A percentile compares a stretch with the other conserved stretches of the same genome.
Conservation (phyloP, 2,329 filamentous ascomycete species). For the Pyrenochaeta sp. region DNA sequence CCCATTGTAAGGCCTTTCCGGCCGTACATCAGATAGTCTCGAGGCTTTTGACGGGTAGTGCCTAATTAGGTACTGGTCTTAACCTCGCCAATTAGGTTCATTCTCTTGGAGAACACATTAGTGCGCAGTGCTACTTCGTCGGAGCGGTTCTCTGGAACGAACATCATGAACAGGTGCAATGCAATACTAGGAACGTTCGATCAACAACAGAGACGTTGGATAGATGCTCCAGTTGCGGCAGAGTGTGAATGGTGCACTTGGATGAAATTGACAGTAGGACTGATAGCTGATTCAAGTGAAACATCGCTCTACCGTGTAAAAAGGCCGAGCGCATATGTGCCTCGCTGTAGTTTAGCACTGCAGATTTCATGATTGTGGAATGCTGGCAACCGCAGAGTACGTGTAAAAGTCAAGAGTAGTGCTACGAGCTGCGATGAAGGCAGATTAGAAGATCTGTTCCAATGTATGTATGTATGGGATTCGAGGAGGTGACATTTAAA, state of each 20-base stretch:
- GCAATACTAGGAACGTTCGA: no score
- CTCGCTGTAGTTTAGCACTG: not conserved
- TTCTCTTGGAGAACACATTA: not conserved
- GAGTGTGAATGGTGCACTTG: not conserved
- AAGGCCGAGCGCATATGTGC: not conserved
- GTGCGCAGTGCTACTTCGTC: not conserved
- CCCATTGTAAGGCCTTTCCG: constrained; percentile 1
- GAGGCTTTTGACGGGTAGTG: not conserved
- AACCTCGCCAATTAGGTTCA: not conserved
- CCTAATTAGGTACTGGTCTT: not conserved
- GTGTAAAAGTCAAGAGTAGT: not conserved
- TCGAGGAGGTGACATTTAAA: not conserved
- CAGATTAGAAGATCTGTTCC: no score
- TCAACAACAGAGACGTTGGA: no score
- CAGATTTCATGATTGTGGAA: not conserved
- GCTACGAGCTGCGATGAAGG: not conserved
- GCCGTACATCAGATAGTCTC: not conserved
- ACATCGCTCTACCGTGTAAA: not conserved
- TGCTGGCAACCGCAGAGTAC: not conserved
- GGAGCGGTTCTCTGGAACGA: not conserved
- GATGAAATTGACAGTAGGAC: no score
- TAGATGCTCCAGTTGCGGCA: no score
- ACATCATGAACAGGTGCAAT: not conserved
- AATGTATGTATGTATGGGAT: not conserved
- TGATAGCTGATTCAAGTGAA: not conserved